Percentiles rank a stretch among this genome's conserved stretches.
Evolutionary conservation across 768 basidiomycete species (phyloP).

Genomic region (Lactifluus pinguis): DNA sequence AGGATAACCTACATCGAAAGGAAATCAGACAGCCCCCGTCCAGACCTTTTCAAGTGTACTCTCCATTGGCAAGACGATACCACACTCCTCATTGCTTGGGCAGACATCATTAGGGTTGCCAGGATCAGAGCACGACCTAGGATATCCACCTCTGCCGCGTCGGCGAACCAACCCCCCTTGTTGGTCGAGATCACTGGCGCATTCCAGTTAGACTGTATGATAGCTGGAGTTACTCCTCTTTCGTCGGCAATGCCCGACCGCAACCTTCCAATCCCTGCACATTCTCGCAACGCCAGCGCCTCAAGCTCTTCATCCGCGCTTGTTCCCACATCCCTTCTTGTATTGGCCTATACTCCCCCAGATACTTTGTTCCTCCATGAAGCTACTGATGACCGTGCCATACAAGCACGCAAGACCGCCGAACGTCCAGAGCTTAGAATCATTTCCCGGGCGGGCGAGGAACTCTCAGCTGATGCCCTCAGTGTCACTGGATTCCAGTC

Average conservation of each 20-base stretch:
- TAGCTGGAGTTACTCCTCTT: constrained; percentile 83
- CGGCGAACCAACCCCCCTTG: constrained; percentile 46
- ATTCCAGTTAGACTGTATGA: constrained; percentile 92
- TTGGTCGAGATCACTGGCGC: constrained; percentile 84
- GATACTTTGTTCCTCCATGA: constrained; percentile 63
- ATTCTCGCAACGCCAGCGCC: constrained; percentile 17
- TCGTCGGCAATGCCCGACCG: constrained; percentile 30
- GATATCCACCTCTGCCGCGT: constrained; percentile 32
- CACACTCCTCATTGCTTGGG: constrained; percentile 89
- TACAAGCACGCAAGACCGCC: constrained; percentile 75
- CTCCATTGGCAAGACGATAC: constrained; percentile 90
- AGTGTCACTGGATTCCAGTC: constrained; percentile 67
- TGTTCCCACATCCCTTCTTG: constrained; percentile 61
- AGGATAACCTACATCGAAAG: constrained; percentile 84
- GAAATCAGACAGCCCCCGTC: constrained; percentile 72
- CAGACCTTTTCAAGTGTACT: constrained; percentile 90
- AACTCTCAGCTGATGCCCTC: constrained; percentile 77
- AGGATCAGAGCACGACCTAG: constrained; percentile 59
- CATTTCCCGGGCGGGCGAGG: constrained; percentile 82
- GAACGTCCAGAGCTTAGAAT: constrained; percentile 93
- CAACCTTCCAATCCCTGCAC: constrained; percentile 6
- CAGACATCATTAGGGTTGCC: constrained; percentile 86
- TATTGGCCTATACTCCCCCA: constrained; percentile 81
- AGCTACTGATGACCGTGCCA: constrained; percentile 56
- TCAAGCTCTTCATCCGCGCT: constrained; percentile 23